A percentile compares a stretch with the other conserved stretches of the same genome.
Evolutionary conservation across 768 basidiomycete species (phyloP).

Genomic region (Paxillus rubicundulus): DNA sequence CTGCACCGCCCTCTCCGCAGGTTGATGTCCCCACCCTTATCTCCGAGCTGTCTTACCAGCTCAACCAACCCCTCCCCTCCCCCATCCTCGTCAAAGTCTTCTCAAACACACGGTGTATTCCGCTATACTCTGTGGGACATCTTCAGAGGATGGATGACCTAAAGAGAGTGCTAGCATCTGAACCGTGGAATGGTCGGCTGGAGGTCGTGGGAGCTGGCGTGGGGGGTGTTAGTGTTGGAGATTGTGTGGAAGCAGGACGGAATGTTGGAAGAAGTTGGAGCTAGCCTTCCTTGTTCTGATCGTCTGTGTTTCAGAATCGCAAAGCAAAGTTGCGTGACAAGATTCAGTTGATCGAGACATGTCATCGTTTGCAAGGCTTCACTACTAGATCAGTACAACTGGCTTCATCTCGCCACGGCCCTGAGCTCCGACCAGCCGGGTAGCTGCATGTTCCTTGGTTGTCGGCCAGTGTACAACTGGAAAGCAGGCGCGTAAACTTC

Average conservation of each 20-base stretch:
- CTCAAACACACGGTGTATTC: constrained; percentile 70
- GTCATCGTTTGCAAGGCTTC: too few relatives aligned
- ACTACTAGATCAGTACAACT: too few relatives aligned
- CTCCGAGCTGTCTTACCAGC: constrained; percentile 42
- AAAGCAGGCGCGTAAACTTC: too few relatives aligned
- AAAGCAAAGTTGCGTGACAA: constrained; percentile 12
- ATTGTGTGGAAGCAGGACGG: constrained; percentile 78
- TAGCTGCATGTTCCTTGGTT: too few relatives aligned
- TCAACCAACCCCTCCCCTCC: constrained; percentile 46
- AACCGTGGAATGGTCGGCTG: constrained; percentile 47
- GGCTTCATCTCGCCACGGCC: too few relatives aligned
- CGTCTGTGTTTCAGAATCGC: not conserved
- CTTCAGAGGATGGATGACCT: constrained; percentile 64
- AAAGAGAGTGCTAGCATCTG: constrained; percentile 37
- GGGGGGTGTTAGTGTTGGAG: constrained; percentile 81
- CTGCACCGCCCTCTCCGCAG: constrained; percentile 16
- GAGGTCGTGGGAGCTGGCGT: constrained; percentile 83
- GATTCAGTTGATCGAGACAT: constrained; percentile 3
- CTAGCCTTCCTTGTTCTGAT: constrained; percentile 20
- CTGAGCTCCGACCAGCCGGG: too few relatives aligned
- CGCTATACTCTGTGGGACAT: constrained; percentile 74
- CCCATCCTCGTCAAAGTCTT: constrained; percentile 55
- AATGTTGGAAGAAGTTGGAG: constrained; percentile 46
- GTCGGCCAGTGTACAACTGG: too few relatives aligned
- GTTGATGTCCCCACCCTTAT: constrained; percentile 24